Evolutionary conservation across 2,329 filamentous ascomycete genomes (phyloP).

Genomic region (Fusarium sp.): DNA sequence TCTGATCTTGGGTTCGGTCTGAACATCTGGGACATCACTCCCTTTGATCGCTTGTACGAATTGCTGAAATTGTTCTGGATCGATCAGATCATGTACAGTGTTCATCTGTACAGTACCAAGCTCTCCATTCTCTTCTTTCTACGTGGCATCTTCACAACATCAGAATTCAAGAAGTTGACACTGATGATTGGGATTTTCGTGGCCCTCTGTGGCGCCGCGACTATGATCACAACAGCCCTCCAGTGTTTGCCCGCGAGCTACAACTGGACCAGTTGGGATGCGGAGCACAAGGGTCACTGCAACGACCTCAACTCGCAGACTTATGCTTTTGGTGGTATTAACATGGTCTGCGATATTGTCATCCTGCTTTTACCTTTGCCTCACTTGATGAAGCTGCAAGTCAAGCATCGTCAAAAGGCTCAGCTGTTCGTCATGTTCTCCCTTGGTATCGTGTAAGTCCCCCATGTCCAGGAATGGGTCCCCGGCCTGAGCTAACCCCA

Average conservation of each 20-base stretch:
- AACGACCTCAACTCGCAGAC: constrained; percentile 37
- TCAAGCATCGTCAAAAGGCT: constrained; percentile 33
- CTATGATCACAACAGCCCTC: constrained; percentile 27
- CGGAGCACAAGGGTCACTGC: constrained; percentile 23
- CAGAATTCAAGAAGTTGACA: constrained; percentile 18
- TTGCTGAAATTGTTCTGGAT: constrained; percentile 37
- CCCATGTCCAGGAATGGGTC: accelerated
- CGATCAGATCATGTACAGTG: constrained; percentile 39
- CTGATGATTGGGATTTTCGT: constrained; percentile 22
- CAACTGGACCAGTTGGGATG: constrained; percentile 37
- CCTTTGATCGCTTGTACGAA: constrained; percentile 29
- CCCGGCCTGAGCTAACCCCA: background rate
- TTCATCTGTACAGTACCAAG: constrained; percentile 39
- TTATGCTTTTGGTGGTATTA: constrained; percentile 35
- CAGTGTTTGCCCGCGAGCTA: constrained; percentile 34
- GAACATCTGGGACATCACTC: constrained; percentile 32
- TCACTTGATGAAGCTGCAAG: constrained; percentile 29
- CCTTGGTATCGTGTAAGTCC: constrained; percentile 26
- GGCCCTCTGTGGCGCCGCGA: constrained; percentile 17
- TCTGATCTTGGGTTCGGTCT: constrained; percentile 35
- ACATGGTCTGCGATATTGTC: constrained; percentile 30
- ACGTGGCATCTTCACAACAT: constrained; percentile 20
- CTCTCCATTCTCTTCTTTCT: constrained; percentile 37
- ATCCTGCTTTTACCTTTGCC: constrained; percentile 30
- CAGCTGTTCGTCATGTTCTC: constrained; percentile 38